Conservation (phyloP, 2,329 filamentous ascomycete genomes). For the Aspergillus neoniger region DNA sequence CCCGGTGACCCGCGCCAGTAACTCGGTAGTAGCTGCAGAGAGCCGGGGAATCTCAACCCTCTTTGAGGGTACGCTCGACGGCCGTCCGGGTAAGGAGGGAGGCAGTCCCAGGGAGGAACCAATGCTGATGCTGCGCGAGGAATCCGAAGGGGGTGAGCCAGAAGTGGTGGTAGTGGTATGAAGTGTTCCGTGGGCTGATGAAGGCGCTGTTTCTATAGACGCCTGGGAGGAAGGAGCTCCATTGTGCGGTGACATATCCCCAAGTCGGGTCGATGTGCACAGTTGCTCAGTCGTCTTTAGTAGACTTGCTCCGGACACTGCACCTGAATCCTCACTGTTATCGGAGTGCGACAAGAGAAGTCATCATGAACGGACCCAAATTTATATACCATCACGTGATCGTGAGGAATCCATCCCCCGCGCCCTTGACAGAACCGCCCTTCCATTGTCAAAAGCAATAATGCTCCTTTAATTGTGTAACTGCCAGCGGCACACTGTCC, state of each 20-base stretch:
- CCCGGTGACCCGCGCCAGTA: constrained; percentile 27
- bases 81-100: constrained; percentile 13
- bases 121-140: constrained; percentile 11
- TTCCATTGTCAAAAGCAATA: neutral
- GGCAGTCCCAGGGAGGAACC: constrained; percentile 12
- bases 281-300: neutral
- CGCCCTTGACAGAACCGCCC: neutral
- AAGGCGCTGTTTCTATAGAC: constrained; percentile 28
- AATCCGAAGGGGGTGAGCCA: constrained; percentile 17
- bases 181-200: constrained; percentile 19
- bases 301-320: neutral
- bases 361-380: constrained; percentile 23
- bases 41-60: constrained; percentile 28
- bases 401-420: constrained; percentile 6
- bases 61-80: constrained; percentile 14
- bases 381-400: constrained; percentile 36
- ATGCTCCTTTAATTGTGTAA: neutral
- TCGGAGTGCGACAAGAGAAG: neutral
- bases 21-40: constrained; percentile 29
- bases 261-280: neutral
- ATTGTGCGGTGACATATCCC: constrained; percentile 31
- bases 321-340: constrained; percentile 6
- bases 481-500: neutral
- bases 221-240: constrained; percentile 23
- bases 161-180: constrained; percentile 15